Evolutionary conservation across 352 stramenopile species (phyloP).

Genomic region (Elongisporangium anandrum): DNA sequence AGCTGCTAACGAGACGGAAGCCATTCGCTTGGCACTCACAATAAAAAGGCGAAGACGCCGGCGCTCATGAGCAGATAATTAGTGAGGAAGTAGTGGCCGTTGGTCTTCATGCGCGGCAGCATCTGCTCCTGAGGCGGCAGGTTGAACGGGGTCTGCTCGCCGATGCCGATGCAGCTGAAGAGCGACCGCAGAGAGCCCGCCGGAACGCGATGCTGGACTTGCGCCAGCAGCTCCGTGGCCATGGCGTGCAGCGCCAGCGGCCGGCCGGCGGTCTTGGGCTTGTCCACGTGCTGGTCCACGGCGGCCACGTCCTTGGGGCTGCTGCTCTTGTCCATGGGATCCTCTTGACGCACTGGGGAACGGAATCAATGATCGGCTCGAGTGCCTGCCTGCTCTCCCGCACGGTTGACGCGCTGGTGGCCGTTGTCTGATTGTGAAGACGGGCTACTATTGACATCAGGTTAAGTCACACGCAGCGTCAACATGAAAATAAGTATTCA

Average conservation of each 20-base stretch:
- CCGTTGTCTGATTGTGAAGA: background rate
- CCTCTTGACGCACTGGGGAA: background rate
- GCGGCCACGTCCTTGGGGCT: conserved; percentile 11
- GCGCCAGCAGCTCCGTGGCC: conserved; percentile 28
- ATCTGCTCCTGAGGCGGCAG: conserved; percentile 43
- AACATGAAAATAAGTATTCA: background rate
- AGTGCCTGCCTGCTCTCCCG: background rate
- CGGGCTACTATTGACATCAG: background rate
- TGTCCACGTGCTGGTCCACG: conserved; percentile 10
- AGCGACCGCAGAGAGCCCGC: conserved; percentile 49
- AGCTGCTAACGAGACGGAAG: too few species aligned
- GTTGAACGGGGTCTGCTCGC: conserved; percentile 57
- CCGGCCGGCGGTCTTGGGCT: conserved; percentile 3
- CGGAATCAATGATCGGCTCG: background rate
- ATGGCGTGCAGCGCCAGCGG: conserved; percentile 17
- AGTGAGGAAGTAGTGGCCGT: conserved; percentile 68
- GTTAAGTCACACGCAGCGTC: background rate
- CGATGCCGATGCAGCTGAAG: conserved; percentile 58
- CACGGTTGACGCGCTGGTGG: background rate
- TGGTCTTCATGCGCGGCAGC: conserved; percentile 52
- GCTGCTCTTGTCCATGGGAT: conserved; percentile 26
- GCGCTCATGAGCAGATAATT: conserved; percentile 68
- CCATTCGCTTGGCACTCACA: conserved; percentile 20
- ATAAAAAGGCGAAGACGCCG: conserved; percentile 55
- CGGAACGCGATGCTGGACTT: conserved; percentile 35